Conservation (phyloP, 2,329 filamentous ascomycete species). For the Sarocladium strictum region DNA sequence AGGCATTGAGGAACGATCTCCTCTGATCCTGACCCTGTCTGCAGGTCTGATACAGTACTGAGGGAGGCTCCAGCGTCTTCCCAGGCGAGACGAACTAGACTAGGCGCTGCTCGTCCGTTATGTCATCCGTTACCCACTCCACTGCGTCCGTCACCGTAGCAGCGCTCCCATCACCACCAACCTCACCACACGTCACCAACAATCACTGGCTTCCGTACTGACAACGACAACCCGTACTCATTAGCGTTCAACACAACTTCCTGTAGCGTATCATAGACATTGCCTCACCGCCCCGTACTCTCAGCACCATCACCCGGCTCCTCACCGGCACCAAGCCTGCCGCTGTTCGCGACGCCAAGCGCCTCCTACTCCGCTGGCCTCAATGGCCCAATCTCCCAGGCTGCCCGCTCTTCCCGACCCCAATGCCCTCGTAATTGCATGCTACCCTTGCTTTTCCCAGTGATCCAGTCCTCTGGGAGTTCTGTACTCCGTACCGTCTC, state of each 20-base stretch:
- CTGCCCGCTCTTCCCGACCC: not conserved
- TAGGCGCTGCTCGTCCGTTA: too few species aligned
- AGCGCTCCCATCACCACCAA: not conserved
- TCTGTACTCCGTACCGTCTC: not conserved
- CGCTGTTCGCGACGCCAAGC: slow-evolving; percentile 2
- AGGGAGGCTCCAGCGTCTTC: too few species aligned
- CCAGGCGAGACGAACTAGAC: too few species aligned
- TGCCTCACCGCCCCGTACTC: not conserved
- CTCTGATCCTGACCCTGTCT: too few species aligned
- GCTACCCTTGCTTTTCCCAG: slow-evolving; percentile 1
- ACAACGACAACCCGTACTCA: too few species aligned
- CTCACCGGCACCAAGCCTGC: not conserved
- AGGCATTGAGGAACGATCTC: too few species aligned
- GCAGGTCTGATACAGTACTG: too few species aligned
- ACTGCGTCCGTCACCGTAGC: too few species aligned
- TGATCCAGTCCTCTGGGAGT: slow-evolving; percentile 1
- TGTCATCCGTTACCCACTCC: too few species aligned
- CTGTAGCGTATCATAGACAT: not conserved
- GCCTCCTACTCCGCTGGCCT: not conserved
- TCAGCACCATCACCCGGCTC: not conserved
- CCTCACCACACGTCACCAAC: not conserved
- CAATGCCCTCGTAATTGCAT: not conserved
- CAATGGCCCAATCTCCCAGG: slow-evolving; percentile 3
- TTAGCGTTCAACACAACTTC: too few species aligned
- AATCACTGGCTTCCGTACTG: too few species aligned